phyloP scores from a whole-genome alignment of 768 basidiomycete genomes.

The Boletus vinaceobasis region DNA sequence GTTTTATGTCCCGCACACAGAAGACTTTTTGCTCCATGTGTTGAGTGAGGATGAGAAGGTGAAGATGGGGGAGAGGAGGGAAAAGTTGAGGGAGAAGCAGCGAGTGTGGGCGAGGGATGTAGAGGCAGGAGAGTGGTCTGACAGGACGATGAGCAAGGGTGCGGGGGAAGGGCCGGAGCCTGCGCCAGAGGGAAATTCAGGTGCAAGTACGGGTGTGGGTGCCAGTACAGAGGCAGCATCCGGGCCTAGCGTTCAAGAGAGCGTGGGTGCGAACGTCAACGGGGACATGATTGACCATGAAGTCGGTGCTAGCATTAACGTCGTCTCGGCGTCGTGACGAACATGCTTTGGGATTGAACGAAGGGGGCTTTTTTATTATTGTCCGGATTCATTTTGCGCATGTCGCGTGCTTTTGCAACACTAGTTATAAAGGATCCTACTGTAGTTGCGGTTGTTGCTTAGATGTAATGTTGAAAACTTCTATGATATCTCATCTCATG shows the following conservation, averaged over 20 bases:
- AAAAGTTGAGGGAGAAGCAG: slow-evolving; percentile 8
- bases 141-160: background rate
- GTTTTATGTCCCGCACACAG: slow-evolving; percentile 26
- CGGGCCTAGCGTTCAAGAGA: background rate
- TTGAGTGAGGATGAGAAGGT: slow-evolving; percentile 9
- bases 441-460: background rate
- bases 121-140: slow-evolving; percentile 12
- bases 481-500: background rate
- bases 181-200: background rate
- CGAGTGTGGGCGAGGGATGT: slow-evolving; percentile 15
- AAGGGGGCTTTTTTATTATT: background rate
- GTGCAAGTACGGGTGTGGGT: background rate
- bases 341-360: background rate
- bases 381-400: background rate
- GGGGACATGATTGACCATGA: background rate
- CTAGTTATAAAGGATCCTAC: background rate
- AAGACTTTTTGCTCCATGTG: slow-evolving; percentile 20
- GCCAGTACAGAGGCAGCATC: background rate
- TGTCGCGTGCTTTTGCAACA: background rate
- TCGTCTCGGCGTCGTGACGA: slow-evolving; percentile 8
- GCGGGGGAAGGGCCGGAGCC: background rate
- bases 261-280: background rate
- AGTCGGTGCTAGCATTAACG: background rate
- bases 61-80: background rate
- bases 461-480: background rate